phyloP scores from a whole-genome alignment of 257 asterid species.

The Lycium barbarum region DNA sequence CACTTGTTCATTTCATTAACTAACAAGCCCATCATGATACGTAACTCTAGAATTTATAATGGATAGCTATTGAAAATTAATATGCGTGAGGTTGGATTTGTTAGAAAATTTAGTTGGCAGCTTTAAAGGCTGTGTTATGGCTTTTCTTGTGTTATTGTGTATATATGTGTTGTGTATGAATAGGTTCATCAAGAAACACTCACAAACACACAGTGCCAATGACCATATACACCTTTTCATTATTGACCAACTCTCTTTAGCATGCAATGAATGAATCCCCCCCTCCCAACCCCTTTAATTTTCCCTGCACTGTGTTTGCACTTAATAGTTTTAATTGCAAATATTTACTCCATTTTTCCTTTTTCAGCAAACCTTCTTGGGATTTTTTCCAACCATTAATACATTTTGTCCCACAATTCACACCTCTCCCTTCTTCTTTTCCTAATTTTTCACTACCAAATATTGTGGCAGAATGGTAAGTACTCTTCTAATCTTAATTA shows the following conservation, averaged over 20 bases:
- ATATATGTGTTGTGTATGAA: conserved; percentile 3
- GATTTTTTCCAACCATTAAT: conserved; percentile 38
- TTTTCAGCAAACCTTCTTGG: conserved; percentile 38
- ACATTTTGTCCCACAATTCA: conserved; percentile 40
- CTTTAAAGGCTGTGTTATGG: conserved; percentile 15
- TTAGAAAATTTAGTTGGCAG: conserved; percentile 31
- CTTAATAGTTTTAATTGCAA: conserved; percentile 25
- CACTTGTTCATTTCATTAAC: conserved; percentile 13
- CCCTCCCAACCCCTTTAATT: conserved; percentile 16
- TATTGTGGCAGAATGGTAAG: neutral
- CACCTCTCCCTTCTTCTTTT: neutral
- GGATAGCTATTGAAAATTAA: conserved; percentile 34
- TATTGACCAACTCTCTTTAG: conserved; percentile 18
- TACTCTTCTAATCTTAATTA: neutral
- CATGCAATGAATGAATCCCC: conserved; percentile 25
- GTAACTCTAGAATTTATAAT: conserved; percentile 29
- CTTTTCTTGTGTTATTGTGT: neutral
- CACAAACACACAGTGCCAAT: conserved; percentile 13
- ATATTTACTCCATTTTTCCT: conserved; percentile 36
- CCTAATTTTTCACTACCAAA: neutral
- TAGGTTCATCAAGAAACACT: neutral
- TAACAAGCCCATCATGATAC: conserved; percentile 27
- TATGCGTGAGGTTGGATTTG: conserved; percentile 34
- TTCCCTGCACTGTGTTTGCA: conserved; percentile 9
- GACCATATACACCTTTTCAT: neutral